phyloP scores from a whole-genome alignment of 208 protist genomes.

The Trypanosoma congolense region DNA sequence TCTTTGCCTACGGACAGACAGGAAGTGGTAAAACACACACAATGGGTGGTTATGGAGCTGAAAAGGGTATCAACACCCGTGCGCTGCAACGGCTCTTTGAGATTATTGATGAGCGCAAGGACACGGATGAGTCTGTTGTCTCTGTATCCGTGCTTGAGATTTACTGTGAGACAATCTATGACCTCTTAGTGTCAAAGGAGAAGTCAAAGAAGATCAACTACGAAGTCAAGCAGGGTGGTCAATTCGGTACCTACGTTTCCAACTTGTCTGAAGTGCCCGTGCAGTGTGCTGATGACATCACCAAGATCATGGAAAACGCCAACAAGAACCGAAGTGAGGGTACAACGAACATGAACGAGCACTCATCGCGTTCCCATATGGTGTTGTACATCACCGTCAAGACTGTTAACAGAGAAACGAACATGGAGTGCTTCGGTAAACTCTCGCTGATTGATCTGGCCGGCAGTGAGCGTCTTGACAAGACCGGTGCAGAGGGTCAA shows the following conservation, averaged over 20 bases:
- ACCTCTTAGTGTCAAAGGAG: constrained; percentile 70
- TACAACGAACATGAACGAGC: constrained; percentile 91
- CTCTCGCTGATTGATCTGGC: constrained; percentile 92
- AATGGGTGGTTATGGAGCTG: constrained; percentile 79
- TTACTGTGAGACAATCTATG: constrained; percentile 86
- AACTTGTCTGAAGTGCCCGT: constrained; percentile 82
- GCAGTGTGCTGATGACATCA: constrained; percentile 60
- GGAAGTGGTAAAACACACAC: constrained; percentile 90
- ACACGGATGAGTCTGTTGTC: constrained; percentile 82
- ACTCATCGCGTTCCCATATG: constrained; percentile 93
- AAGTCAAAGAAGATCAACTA: constrained; percentile 51
- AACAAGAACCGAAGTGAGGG: constrained; percentile 72
- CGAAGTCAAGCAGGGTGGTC: constrained; percentile 87
- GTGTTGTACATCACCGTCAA: constrained; percentile 87
- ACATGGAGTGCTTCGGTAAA: constrained; percentile 89
- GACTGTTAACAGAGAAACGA: constrained; percentile 85
- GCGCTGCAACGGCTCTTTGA: constrained; percentile 84
- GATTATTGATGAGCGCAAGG: constrained; percentile 84
- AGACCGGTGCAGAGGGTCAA: constrained; percentile 84
- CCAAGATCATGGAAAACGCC: constrained; percentile 76
- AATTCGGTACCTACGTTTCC: constrained; percentile 86
- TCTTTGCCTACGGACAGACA: constrained; percentile 93
- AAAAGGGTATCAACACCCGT: constrained; percentile 86
- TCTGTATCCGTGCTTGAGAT: constrained; percentile 87
- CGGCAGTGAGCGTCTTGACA: constrained; percentile 89